Evolutionary conservation across 768 basidiomycete genomes (phyloP), one percentile per base, ranked within the genome.

Genomic region (Mycena vulgaris): DNA sequence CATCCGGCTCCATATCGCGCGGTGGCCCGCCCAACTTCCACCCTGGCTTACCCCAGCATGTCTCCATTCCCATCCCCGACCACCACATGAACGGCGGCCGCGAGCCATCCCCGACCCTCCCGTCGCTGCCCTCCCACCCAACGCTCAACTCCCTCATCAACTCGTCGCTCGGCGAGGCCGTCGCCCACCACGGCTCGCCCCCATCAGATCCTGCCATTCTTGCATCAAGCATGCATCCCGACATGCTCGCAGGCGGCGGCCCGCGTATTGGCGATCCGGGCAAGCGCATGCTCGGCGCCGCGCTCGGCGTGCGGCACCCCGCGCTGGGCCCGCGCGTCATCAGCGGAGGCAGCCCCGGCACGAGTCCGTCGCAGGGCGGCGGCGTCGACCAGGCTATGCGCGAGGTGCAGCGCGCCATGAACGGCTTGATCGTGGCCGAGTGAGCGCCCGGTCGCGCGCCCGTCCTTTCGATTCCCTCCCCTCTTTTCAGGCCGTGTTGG

Each of bases 211-310:
- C 93, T 23, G 92, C 93, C 1, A 92, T 93, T 68, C 78, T 93
- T 58, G 85, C 88, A 16, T 86, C 88, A 27, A 88, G 88, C 75
- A 77, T 88, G 73, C 87, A 87, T 52, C 80, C 85, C 37, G 82
- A 82, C 60, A 58, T 76, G 58, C 79, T 82, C 23, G 80, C 81
- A 3, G 78, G 80, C n/a, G 79, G 82, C 35, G 91, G 90, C n/a
- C 94, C 94, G 25, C 88, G 92, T 76, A 95, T 96, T 74, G 95
- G 95, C 39, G 93, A 96, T 80, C 93, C 95, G 35, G 95, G 93
- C 45, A 94, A 94, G 83, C 86, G 95, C 76, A 96, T 96, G 94
- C 86, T 96, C 27, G 95, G 94, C 47, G 92, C 92, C 62, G 94
- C 94, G 35, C 84, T 96, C 65, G 95, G 95, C 51, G 87, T 95